Evolutionary conservation across 2,329 filamentous ascomycete genomes (phyloP).

Genomic region (Colletotrichum sp.): DNA sequence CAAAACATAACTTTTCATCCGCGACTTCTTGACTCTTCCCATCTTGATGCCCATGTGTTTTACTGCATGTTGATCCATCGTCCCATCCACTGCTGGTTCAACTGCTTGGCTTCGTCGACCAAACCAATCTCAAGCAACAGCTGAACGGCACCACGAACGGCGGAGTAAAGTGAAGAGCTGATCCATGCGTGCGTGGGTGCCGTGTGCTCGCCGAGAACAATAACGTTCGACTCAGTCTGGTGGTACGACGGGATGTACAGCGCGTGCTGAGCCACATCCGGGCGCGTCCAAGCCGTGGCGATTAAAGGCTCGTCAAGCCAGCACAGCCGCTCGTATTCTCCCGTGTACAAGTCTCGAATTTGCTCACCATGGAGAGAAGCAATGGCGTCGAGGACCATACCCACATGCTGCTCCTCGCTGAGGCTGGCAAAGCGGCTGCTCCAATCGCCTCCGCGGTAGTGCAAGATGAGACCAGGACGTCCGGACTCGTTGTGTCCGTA

Average conservation of each 20-base stretch:
- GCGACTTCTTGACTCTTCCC: not conserved
- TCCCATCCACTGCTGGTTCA: constrained; percentile 29
- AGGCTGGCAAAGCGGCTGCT: constrained; percentile 39
- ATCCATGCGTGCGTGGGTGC: constrained; percentile 37
- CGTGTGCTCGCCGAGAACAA: constrained; percentile 40
- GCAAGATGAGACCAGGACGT: constrained; percentile 53
- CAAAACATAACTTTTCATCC: not conserved
- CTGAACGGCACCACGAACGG: constrained; percentile 33
- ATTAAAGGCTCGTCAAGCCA: constrained; percentile 33
- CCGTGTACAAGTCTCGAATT: constrained; percentile 29
- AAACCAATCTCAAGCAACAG: constrained; percentile 28
- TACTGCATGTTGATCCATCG: constrained; percentile 21
- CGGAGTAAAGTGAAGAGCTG: constrained; percentile 32
- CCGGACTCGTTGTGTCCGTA: constrained; percentile 65
- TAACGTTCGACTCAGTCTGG: constrained; percentile 34
- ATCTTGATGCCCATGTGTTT: not conserved
- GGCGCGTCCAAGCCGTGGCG: constrained; percentile 31
- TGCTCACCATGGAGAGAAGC: constrained; percentile 64
- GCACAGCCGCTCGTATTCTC: constrained; percentile 34
- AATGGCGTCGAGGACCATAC: constrained; percentile 67
- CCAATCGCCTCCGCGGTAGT: constrained; percentile 34
- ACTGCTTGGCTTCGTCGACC: constrained; percentile 27
- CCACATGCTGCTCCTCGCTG: constrained; percentile 59
- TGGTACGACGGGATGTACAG: constrained; percentile 36
- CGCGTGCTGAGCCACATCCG: constrained; percentile 33